phyloP scores from a whole-genome alignment of 2,329 filamentous ascomycete genomes.

The Zalaria sp. region DNA sequence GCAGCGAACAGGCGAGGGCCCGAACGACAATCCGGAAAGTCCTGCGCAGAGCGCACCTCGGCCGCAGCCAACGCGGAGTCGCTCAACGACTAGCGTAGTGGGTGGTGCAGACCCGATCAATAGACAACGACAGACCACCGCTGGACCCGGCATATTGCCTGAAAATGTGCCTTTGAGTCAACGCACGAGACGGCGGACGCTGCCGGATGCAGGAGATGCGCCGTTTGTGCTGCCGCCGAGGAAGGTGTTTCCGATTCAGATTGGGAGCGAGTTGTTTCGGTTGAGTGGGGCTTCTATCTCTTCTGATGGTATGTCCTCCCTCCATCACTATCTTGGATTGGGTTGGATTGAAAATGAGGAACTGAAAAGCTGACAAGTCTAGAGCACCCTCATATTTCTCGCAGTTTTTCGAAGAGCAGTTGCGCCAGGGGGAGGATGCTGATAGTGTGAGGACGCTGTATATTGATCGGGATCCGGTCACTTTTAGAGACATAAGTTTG shows the following conservation, averaged over 20 bases:
- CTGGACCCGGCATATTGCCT: neutral
- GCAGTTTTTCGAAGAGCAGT: constrained; percentile 77
- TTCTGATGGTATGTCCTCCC: constrained; percentile 50
- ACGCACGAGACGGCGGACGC: constrained; percentile 2
- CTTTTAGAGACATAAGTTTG: constrained; percentile 76
- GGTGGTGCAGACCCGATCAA: constrained; percentile 3
- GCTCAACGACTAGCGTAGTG: constrained; percentile 2
- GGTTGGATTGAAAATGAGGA: neutral
- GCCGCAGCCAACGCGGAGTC: constrained; percentile 6
- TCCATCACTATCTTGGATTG: neutral
- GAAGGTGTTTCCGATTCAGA: constrained; percentile 58
- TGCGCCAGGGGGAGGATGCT: constrained; percentile 48
- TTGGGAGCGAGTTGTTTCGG: constrained; percentile 54
- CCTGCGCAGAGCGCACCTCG: constrained; percentile 7
- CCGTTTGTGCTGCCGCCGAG: constrained; percentile 49
- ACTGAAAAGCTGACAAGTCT: constrained; percentile 30
- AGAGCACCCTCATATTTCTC: constrained; percentile 94
- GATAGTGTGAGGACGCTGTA: constrained; percentile 64
- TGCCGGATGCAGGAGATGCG: constrained; percentile 7
- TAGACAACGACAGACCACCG: neutral
- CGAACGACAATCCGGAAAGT: constrained; percentile 7
- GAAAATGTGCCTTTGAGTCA: too few relatives aligned
- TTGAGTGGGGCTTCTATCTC: constrained; percentile 56
- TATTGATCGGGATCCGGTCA: constrained; percentile 83
- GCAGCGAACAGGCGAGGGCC: constrained; percentile 6